Base-by-base conservation (phyloP, 2,329 filamentous ascomycete genomes). In the Fusarium nodosum region DNA sequence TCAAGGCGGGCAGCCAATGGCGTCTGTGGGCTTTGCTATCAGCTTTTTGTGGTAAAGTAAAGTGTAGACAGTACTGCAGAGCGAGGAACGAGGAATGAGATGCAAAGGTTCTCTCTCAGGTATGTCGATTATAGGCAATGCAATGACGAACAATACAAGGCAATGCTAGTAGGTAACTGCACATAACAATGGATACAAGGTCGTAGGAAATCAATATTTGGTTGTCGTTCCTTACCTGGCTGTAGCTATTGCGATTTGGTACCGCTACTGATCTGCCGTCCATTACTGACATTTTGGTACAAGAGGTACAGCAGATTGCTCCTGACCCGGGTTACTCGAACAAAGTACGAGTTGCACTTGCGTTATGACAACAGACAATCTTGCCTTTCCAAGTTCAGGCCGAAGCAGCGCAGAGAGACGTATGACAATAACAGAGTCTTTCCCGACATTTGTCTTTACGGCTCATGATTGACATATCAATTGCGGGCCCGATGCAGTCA, bases 391-490 rank as follows among this genome's bases (percentile, higher is more conserved):
- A 52, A 20, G 18, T 26, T n/a, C 34, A 39, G 22, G 24, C 46
- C 31, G 64, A 69, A 53, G 53, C 48, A 59, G 57, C 46, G 64
- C 61, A 39, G 48, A 36, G 34, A 39, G 48, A 36, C 48, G 34
- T 52, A 41, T 52, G 48, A 16, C 48, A 41, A 55, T 59, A 46
- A 68, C 60, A 59, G 68, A 59, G 56, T 66, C 60, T 69, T 71
- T 62, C 46, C 68, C 41, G 51, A 41, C 53, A 61, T 68, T 64
- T 56, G 63, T 60, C 65, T 71, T 60, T 69, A 50, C 64, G 26
- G 51, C 58, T 63, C 68, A 71, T 70, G 64, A 56, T 68, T 65
- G 59, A 67, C 59, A 70, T 70, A 60, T 65, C 68, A 71, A 67
- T 68, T 68, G 63, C 63, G 56, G 67, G 57, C 56, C 62, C 44